A percentile compares a stretch with the other conserved stretches of the same genome.
These are phyloP conservation scores for Globisporangium yorkense DNA, from an alignment of 352 stramenopile species.

Conservation along the genomic window DNA sequence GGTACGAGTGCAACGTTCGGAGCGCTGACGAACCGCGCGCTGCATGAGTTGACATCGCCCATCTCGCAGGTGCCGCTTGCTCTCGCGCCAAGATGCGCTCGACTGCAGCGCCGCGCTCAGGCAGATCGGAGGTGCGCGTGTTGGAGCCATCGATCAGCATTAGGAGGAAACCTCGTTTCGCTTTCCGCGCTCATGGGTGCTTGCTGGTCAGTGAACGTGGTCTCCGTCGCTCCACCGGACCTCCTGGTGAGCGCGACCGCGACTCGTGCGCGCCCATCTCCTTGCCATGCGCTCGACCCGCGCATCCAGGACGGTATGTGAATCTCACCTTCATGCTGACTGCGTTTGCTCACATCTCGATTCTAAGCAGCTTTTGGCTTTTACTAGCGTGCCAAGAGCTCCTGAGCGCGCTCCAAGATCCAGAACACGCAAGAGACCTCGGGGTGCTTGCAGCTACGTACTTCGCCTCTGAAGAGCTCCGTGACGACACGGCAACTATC, in stretches of 20 bases:
- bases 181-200: too few species aligned
- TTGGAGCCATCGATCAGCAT: too few species aligned
- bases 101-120: slow-evolving; percentile 4
- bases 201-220: slow-evolving; percentile 2
- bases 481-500: slow-evolving; percentile 5
- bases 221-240: slow-evolving; percentile 2
- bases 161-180: too few species aligned
- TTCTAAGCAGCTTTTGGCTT: too few species aligned
- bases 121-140: slow-evolving; percentile 12
- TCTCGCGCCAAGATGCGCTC: slow-evolving; percentile 7
- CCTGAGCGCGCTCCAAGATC: slow-evolving; percentile 3
- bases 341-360: not conserved
- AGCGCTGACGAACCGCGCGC: not conserved
- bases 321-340: not conserved
- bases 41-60: not conserved
- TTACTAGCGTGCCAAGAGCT: not conserved
- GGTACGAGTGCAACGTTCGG: not conserved
- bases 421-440: not conserved
- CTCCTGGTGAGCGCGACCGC: slow-evolving; percentile 3
- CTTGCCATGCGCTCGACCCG: not conserved
- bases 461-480: slow-evolving; percentile 6
- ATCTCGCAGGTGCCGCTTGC: slow-evolving; percentile 9
- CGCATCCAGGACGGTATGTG: slow-evolving; percentile 4
- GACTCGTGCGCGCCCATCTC: not conserved
- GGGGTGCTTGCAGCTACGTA: slow-evolving; percentile 1